These are phyloP conservation scores for Corylus heterophylla DNA, from an alignment of 306 rosid genomes.

Conservation along the genomic window DNA sequence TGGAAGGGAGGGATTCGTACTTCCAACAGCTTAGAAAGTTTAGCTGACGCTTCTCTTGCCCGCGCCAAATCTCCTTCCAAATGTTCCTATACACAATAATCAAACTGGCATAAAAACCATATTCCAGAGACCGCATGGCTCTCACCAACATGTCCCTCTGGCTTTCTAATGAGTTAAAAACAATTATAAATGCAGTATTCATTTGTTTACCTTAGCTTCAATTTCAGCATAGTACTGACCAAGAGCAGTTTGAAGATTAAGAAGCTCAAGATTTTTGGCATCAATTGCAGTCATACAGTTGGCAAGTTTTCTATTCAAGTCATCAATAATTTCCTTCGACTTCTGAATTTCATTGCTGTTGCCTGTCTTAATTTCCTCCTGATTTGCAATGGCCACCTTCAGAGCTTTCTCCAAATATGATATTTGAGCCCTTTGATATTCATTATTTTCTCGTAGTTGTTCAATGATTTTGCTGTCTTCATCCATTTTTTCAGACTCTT, in stretches of 20 bases:
- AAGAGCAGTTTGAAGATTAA: constrained; percentile 95
- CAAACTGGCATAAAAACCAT: constrained; percentile 12
- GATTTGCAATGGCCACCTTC: constrained; percentile 68
- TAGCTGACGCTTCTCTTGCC: constrained; percentile 73
- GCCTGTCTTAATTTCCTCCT: constrained; percentile 61
- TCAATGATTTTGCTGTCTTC: constrained; percentile 91
- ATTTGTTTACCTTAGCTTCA: constrained; percentile 81
- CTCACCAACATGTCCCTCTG: background rate
- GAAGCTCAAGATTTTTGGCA: constrained; percentile 81
- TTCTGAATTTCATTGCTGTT: constrained; percentile 59
- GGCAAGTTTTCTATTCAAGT: constrained; percentile 70
- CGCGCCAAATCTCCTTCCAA: constrained; percentile 75
- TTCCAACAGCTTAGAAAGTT: constrained; percentile 59
- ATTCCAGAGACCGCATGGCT: background rate
- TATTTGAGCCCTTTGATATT: constrained; percentile 57
- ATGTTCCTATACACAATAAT: constrained; percentile 57
- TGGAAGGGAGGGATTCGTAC: constrained; percentile 40
- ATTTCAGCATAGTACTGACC: constrained; percentile 99
- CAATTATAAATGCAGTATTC: constrained; percentile 9
- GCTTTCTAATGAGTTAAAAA: background rate
- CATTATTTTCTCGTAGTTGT: constrained; percentile 68
- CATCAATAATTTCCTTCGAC: constrained; percentile 69
- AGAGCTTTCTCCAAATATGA: constrained; percentile 71
- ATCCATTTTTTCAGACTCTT: constrained; percentile 96
- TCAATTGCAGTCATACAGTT: constrained; percentile 65